Evolutionary conservation across 768 basidiomycete genomes (phyloP), one percentile per base, ranked within the genome.

Genomic region (Naganishia friedmannii): DNA sequence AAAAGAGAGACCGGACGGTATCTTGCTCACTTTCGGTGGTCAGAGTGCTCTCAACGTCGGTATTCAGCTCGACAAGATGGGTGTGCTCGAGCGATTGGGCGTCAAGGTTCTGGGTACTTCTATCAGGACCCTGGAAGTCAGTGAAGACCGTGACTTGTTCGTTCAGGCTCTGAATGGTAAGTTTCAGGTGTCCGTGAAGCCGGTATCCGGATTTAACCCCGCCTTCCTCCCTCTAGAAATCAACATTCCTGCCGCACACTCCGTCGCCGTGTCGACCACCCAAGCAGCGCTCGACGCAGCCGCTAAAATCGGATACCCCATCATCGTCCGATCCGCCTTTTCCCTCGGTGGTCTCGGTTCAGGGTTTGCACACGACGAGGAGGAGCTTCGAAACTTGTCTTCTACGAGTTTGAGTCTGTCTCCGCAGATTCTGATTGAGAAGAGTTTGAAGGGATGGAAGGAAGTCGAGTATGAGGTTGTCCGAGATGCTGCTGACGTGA

Each of bases 401-500:
- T 94, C 96, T 28, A 95, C 91, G 82, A 87, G 89, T 78, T 86
- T 99, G 66, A 88, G 88, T 78, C 85, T 98, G 32, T 90, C 89
- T 74, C 95, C 96, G 56, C 96, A 98, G 80, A 91, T 98, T 53
- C 86, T 99, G 68, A 93, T 99, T 73, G 96, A 98, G 83, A 90
- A 93, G 60, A 92, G 90, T 75, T 91, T 99, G 89, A 98, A 98
- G 83, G 96, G 96, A 34, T 99, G 96, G 96, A 99, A 99, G 81
- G 96, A 99, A 83, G 86, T 98, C 73, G 96, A 99, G 83, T 99
- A 98, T 75, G 96, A 99, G 81, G 96, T 99, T 72, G 96, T 98
- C 77, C 90, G 96, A 66, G 96, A 99, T 80, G 93, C 86, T 74
- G 95, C 95, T 63, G 96, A 99, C 83, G 92, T 93, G 81, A 74